Evolutionary conservation across 805 yeast genomes (phyloP), one percentile per base, ranked within the genome.

Genomic region (Jamesozyma jinghongensis): DNA sequence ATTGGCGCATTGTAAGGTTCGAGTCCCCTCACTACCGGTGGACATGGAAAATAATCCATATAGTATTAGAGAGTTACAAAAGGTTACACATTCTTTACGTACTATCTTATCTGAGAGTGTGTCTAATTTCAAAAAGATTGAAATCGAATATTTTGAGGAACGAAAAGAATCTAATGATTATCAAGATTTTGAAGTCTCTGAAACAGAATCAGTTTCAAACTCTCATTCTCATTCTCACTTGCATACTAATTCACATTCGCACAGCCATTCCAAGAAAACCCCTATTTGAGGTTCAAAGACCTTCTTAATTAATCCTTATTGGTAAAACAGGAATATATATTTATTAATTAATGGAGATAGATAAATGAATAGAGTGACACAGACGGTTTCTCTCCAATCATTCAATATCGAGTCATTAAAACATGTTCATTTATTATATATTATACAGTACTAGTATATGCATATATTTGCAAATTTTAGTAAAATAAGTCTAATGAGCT

Each of bases 71-170:
- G 70, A 67, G 43, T 62, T 67, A 42, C 69, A 65, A 47, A 46
- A 54, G 36, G 65, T 67, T 5, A 50, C 66, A 3, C 57, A 57
- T 22, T 62, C 59, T 40, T 31, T 65, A 25, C 63, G 63, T 39
- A 43, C 45, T 22, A 50, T 56, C 12, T 43, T 73, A 28, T 59
- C 51, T 40, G 46, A 52, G 2, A 61, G 62, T 19, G 65, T 72
- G 39, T 65, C 67, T 22, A 69, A 66, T 47, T 54, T 73, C 32
- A 66, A 71, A 50, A 67, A 65, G 33, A 59, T 72, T 3, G 53
- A 59, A 34, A 53, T 71, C 30, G 67, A 59, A 57, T 70, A 51
- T 44, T 55, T 57, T 28, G 61, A 61, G 34, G 63, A 57, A 41
- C 49, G 51, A 36, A 54, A 56, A 12, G 46, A 48, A 7, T 46